These are phyloP conservation scores for Lipomyces orientalis DNA, from an alignment of 805 yeast species.

Conservation along the genomic window DNA sequence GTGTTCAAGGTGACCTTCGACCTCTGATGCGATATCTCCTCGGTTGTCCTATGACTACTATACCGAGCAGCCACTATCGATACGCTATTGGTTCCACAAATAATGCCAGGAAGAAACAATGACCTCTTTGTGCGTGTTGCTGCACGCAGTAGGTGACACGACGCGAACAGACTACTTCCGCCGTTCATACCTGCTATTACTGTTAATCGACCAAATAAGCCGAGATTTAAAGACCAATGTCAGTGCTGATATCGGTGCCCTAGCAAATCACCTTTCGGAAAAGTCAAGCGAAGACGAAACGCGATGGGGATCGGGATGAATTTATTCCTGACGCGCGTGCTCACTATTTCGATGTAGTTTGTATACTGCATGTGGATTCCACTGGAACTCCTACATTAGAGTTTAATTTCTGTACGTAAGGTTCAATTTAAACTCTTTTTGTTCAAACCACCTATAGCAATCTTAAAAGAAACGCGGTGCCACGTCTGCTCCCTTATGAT, in stretches of 20 bases:
- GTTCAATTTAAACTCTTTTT: neutral
- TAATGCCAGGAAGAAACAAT: neutral
- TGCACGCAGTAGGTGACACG: neutral
- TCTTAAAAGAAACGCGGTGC: too few relatives aligned
- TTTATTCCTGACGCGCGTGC: neutral
- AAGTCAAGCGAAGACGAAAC: neutral
- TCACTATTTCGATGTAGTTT: conserved; percentile 1
- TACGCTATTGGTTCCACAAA: neutral
- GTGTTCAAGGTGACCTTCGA: conserved; percentile 51
- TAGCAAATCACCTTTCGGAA: neutral
- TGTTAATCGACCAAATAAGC: neutral
- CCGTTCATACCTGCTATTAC: neutral
- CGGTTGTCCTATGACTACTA: conserved; percentile 19
- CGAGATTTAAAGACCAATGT: neutral
- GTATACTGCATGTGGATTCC: neutral
- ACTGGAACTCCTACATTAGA: too few relatives aligned
- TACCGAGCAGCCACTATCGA: neutral
- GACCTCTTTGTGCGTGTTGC: neutral
- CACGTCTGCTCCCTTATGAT: neutral
- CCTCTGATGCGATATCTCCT: conserved; percentile 21
- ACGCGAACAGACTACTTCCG: neutral
- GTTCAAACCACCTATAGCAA: neutral
- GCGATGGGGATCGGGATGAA: neutral
- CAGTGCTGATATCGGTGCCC: neutral
- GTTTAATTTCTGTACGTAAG: too few relatives aligned